Evolutionary conservation across 768 basidiomycete species (phyloP), one percentile per base, ranked within the genome.

Genomic region (Collybiopsis luxurians): DNA sequence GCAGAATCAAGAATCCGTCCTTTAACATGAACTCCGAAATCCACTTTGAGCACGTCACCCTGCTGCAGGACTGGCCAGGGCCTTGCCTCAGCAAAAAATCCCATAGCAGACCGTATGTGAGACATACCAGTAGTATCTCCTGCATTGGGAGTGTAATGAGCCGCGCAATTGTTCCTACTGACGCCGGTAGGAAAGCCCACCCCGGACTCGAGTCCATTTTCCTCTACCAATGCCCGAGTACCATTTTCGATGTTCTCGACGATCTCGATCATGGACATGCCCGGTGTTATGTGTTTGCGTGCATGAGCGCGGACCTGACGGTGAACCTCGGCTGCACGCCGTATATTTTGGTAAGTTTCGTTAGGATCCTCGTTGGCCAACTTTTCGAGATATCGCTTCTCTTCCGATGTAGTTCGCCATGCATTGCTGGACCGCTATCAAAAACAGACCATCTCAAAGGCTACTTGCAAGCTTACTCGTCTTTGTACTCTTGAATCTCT

Each of bases 131-230:
- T 83, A 2, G 83, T 94, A 71, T 96, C 95, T 34, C 93, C 92
- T 4, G 95, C 86, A 69, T 99, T 99, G 10, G 96, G 96, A 4
- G 91, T 88, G 69, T 92, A 99, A 73, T 99, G 97, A 15, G 97
- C 97, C 0, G 97, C 97, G 61, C 93, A 94, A 66, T 97, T 78
- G 69, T 99, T 99, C 62, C 94, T 23, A 71, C 88, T 95, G 61
- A 98, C 75, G 36, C 97, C 97, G 9, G 96, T 98, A 27, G 97
- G 97, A 74, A 99, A 99, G 1, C 95, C 97, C 60, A 99, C 79
- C 2, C 97, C 97, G 39, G 83, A 75, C 57, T 94, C 84, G 53
- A 93, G 69, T 10, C 92, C 94, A 61, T 87, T 84, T 73, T 90
- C 95, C 72, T 98, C 97, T 0, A 96, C 95, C 30, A 98, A 74